These are phyloP conservation scores for Dioszegia crocea DNA, from an alignment of 768 basidiomycete species.

Conservation along the genomic window DNA sequence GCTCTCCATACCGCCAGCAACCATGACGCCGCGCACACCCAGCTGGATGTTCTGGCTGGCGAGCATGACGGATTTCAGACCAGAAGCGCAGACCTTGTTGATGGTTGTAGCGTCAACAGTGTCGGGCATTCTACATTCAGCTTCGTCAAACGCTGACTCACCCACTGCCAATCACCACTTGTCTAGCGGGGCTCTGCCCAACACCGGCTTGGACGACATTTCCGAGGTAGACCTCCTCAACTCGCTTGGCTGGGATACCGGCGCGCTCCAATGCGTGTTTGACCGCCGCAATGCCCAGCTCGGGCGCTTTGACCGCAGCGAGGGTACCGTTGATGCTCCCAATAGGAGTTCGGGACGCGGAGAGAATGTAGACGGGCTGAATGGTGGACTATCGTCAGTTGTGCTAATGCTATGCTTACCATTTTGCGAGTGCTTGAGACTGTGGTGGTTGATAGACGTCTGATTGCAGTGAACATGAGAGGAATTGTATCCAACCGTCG, in stretches of 20 bases:
- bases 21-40: conserved; percentile 79
- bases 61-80: conserved; percentile 91
- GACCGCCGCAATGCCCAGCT: conserved; percentile 82
- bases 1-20: conserved; percentile 97
- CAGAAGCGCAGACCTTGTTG: conserved; percentile 99
- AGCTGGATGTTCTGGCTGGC: conserved; percentile 84
- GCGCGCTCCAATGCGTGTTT: conserved; percentile 82
- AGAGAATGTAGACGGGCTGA: conserved; percentile 63
- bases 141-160: conserved; percentile 23
- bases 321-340: conserved; percentile 87
- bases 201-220: conserved; percentile 97
- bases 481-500: not conserved
- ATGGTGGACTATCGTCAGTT: conserved; percentile 9
- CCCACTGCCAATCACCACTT: conserved; percentile 89
- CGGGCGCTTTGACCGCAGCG: conserved; percentile 80
- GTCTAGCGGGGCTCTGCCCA: conserved; percentile 96
- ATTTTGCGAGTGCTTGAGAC: not conserved
- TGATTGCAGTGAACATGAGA: not conserved
- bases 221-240: conserved; percentile 97
- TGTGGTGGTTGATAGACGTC: not conserved
- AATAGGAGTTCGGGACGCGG: conserved; percentile 88
- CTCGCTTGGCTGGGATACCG: conserved; percentile 69
- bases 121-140: conserved; percentile 54
- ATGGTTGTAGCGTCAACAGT: conserved; percentile 95
- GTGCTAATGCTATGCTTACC: not conserved